A percentile compares a stretch with the other conserved stretches of the same genome.
These are phyloP conservation scores for Penicillium capsulatum DNA, from an alignment of 2,329 filamentous ascomycete species.

Conservation along the genomic window DNA sequence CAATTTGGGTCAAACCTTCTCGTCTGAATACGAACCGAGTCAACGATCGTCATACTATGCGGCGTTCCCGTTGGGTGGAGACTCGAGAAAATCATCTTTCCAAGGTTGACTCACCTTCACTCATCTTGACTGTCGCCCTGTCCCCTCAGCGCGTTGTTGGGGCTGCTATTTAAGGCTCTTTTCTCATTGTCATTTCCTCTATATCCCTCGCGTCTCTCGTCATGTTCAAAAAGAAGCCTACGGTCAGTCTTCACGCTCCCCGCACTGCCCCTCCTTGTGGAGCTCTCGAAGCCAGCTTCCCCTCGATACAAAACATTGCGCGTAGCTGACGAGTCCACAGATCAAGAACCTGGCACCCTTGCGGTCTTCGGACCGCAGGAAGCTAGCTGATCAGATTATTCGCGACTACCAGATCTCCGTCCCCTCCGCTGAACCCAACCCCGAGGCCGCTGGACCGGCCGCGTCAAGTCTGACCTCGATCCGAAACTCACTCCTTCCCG, in stretches of 20 bases:
- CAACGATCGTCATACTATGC: too few species aligned
- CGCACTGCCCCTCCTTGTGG: constrained; percentile 24
- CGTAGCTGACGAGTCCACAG: constrained; percentile 31
- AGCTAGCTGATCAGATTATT: constrained; percentile 64
- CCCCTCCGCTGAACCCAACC: constrained; percentile 34
- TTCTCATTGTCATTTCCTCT: too few species aligned
- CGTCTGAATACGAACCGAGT: too few species aligned
- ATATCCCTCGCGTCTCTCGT: constrained; percentile 1
- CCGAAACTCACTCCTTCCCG: constrained; percentile 59
- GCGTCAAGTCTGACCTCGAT: constrained; percentile 48
- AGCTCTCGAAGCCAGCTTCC: constrained; percentile 1
- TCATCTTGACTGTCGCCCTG: too few species aligned
- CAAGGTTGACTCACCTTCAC: too few species aligned
- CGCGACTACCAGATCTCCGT: constrained; percentile 54
- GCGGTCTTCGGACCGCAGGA: constrained; percentile 63
- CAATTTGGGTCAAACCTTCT: too few species aligned
- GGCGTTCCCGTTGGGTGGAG: too few species aligned
- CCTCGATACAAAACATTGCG: neutral
- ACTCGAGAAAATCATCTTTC: neutral
- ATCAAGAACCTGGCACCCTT: constrained; percentile 64
- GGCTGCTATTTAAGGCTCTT: too few species aligned
- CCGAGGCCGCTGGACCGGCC: constrained; percentile 29
- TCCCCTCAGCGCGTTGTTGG: too few species aligned
- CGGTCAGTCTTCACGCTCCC: constrained; percentile 38
- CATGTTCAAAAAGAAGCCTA: constrained; percentile 64